Percentiles rank a stretch among this genome's conserved stretches.
Conservation (phyloP, 2,329 filamentous ascomycete genomes). For the Metarhizium anisopliae region DNA sequence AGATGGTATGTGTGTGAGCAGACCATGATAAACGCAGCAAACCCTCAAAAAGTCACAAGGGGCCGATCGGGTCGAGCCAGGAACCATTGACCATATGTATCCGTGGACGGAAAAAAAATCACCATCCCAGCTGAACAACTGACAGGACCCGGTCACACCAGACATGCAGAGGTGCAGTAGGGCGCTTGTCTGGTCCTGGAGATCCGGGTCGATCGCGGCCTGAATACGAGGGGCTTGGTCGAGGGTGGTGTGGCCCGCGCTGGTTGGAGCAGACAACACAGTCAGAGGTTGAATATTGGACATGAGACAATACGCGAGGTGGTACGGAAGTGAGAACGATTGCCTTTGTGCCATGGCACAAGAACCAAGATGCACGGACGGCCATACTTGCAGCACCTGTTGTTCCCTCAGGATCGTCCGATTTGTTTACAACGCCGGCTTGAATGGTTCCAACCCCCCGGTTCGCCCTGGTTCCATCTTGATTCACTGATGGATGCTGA, state of each 20-base stretch:
- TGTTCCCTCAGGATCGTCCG: no score
- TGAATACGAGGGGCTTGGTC: conserved; percentile 2
- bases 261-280: background rate
- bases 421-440: no score
- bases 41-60: no score
- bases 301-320: background rate
- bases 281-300: background rate
- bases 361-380: no score
- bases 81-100: background rate
- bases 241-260: background rate
- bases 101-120: background rate
- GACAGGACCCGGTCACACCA: background rate
- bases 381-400: no score
- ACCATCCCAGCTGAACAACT: background rate
- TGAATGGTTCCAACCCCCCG: no score
- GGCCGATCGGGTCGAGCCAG: background rate
- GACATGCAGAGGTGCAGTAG: background rate
- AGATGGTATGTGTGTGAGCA: no score
- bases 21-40: no score
- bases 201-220: conserved; percentile 1
- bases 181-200: background rate
- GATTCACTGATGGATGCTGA: no score
- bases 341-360: no score
- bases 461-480: no score
- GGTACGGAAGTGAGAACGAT: background rate